Conservation (phyloP, 208 protist species). For the Wallacemonas rigidus region DNA sequence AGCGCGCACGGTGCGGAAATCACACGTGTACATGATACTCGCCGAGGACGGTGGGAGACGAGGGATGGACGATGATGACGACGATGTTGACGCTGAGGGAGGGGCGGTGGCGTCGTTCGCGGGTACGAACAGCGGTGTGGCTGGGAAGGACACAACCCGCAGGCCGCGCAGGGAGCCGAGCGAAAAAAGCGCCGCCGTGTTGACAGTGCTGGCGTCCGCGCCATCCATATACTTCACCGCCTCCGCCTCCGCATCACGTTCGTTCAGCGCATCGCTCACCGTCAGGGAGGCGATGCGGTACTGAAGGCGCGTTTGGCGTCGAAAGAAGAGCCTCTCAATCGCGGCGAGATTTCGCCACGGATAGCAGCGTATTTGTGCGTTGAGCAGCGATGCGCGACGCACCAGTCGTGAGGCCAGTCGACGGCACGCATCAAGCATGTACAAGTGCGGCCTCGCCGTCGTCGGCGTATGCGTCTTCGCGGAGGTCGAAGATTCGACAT, state of each 20-base stretch:
- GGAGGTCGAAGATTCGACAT: too few species aligned
- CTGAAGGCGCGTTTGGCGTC: slow-evolving; percentile 27
- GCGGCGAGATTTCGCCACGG: slow-evolving; percentile 24
- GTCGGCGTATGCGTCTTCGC: too few species aligned
- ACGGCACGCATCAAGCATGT: too few species aligned
- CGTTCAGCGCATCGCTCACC: not conserved
- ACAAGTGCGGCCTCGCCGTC: too few species aligned
- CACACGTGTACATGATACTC: not conserved
- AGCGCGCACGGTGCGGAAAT: slow-evolving; percentile 6
- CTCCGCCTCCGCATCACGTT: not conserved
- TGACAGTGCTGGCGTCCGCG: not conserved
- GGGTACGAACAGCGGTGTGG: slow-evolving; percentile 4
- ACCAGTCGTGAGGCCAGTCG: not conserved
- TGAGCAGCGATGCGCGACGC: not conserved
- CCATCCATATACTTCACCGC: not conserved
- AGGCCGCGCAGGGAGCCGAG: slow-evolving; percentile 19
- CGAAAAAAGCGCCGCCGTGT: slow-evolving; percentile 18
- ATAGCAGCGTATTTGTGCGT: slow-evolving; percentile 16
- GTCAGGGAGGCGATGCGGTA: slow-evolving; percentile 20
- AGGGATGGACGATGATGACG: not conserved
- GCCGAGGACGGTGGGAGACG: not conserved
- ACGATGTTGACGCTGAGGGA: not conserved
- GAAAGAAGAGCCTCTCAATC: slow-evolving; percentile 31
- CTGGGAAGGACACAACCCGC: slow-evolving; percentile 36
- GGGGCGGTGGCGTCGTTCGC: not conserved